phyloP scores from a whole-genome alignment of 2,329 filamentous ascomycete species.

The Apiospora sp. region DNA sequence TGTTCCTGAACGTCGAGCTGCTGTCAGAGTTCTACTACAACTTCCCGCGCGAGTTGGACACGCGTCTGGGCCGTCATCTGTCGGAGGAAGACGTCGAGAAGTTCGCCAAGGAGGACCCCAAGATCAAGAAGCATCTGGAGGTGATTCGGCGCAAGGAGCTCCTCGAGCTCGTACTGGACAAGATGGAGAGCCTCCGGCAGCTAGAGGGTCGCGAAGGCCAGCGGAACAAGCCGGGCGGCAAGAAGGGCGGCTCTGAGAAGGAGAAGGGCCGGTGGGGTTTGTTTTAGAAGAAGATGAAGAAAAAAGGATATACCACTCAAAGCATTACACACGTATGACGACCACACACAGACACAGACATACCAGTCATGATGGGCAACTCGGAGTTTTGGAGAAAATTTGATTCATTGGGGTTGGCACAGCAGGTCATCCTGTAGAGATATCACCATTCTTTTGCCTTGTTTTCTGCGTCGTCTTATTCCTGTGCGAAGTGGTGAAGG shows the following conservation, averaged over 20 bases:
- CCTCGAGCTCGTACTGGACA: conserved; percentile 89
- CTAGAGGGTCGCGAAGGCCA: conserved; percentile 66
- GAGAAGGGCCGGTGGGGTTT: conserved; percentile 24
- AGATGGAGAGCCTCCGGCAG: conserved; percentile 91
- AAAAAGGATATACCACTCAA: conserved; percentile 17
- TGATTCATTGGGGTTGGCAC: not conserved
- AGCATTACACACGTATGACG: conserved; percentile 20
- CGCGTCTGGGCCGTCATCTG: conserved; percentile 82
- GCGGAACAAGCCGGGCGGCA: conserved; percentile 18
- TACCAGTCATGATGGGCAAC: conserved; percentile 14
- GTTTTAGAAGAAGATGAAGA: conserved; percentile 18
- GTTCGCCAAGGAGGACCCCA: conserved; percentile 92
- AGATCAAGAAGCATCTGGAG: conserved; percentile 87
- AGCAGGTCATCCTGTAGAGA: conserved; percentile 12
- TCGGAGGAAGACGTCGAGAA: conserved; percentile 82
- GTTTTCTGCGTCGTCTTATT: not conserved
- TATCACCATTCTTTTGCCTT: not conserved
- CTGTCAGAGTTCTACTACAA: conserved; percentile 98
- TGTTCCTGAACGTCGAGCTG: conserved; percentile 97
- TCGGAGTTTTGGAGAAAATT: conserved; percentile 16
- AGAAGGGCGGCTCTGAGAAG: conserved; percentile 23
- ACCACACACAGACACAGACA: conserved; percentile 10
- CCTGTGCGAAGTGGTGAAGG: not conserved
- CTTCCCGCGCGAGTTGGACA: conserved; percentile 91
- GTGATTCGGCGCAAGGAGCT: conserved; percentile 92